These are phyloP conservation scores for Stachybotrys elegans DNA, from an alignment of 2,329 filamentous ascomycete genomes.

Conservation along the genomic window DNA sequence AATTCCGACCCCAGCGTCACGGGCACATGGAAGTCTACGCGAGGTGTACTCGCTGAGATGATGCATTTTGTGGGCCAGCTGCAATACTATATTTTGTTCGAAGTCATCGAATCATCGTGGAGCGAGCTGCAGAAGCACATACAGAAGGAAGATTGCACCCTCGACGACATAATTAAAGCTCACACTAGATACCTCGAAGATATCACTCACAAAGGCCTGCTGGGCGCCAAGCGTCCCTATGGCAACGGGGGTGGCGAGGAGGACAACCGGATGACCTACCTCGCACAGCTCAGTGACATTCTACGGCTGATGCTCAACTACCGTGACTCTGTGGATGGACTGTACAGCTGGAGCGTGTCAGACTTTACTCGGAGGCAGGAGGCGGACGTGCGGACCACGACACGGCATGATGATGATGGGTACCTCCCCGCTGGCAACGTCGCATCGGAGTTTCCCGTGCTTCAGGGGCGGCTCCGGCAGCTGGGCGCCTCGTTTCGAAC, in stretches of 20 bases:
- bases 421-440: conserved; percentile 48
- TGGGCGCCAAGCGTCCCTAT: conserved; percentile 61
- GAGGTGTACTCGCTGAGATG: conserved; percentile 92
- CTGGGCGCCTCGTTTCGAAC: conserved; percentile 72
- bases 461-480: conserved; percentile 68
- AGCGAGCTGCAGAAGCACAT: conserved; percentile 80
- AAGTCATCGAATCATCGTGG: conserved; percentile 97
- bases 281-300: conserved; percentile 86
- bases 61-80: conserved; percentile 96
- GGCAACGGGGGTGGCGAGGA: conserved; percentile 41
- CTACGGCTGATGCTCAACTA: conserved; percentile 92
- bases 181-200: conserved; percentile 87
- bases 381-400: conserved; percentile 68
- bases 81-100: conserved; percentile 97
- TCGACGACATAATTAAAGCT: conserved; percentile 91
- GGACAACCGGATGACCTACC: conserved; percentile 73
- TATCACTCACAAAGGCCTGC: conserved; percentile 92
- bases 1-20: conserved; percentile 64
- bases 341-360: conserved; percentile 92
- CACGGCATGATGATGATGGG: conserved; percentile 28
- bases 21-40: conserved; percentile 82
- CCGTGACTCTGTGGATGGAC: conserved; percentile 85
- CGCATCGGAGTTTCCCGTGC: conserved; percentile 60
- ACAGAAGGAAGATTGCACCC: conserved; percentile 77
- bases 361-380: conserved; percentile 94